phyloP scores from a whole-genome alignment of 2,329 filamentous ascomycete species.

The Proliferodiscus dingleyae region DNA sequence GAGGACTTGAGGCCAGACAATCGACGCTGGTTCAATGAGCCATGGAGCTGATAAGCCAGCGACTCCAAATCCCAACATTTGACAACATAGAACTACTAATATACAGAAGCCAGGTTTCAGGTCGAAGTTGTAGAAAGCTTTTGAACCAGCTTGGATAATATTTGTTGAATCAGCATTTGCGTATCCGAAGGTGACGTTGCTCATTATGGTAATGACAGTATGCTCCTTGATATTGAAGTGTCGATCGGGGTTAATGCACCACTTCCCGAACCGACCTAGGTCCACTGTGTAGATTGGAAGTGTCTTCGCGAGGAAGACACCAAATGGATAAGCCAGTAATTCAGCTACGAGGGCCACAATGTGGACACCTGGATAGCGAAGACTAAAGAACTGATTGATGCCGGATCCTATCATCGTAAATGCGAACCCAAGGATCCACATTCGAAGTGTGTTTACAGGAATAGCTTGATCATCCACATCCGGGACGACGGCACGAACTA shows the following conservation, averaged over 20 bases:
- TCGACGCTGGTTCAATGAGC: conserved; percentile 43
- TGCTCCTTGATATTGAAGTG: conserved; percentile 69
- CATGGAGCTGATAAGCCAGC: conserved; percentile 55
- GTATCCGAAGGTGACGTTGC: conserved; percentile 43
- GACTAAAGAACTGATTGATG: conserved; percentile 25
- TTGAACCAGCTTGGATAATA: conserved; percentile 18
- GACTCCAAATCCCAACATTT: conserved; percentile 59
- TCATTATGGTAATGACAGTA: conserved; percentile 58
- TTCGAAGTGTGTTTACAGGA: conserved; percentile 62
- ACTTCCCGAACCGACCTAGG: conserved; percentile 33
- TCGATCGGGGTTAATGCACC: conserved; percentile 54
- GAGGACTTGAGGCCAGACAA: conserved; percentile 20
- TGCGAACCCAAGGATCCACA: conserved; percentile 52
- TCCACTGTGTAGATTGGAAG: conserved; percentile 15
- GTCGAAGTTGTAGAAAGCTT: conserved; percentile 36
- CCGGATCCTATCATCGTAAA: conserved; percentile 31
- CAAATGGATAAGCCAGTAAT: conserved; percentile 20
- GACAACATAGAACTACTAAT: conserved; percentile 53
- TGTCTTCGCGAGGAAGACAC: conserved; percentile 37
- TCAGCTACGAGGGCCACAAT: conserved; percentile 21
- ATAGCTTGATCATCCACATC: conserved; percentile 62
- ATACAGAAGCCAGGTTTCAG: conserved; percentile 55
- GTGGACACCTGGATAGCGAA: conserved; percentile 30
- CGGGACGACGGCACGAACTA: conserved; percentile 51
- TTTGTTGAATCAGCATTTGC: conserved; percentile 34